These are phyloP conservation scores for Gaertneriomyces sp. DNA, from an alignment of 192 early-diverging fungal genomes.

Conservation along the genomic window DNA sequence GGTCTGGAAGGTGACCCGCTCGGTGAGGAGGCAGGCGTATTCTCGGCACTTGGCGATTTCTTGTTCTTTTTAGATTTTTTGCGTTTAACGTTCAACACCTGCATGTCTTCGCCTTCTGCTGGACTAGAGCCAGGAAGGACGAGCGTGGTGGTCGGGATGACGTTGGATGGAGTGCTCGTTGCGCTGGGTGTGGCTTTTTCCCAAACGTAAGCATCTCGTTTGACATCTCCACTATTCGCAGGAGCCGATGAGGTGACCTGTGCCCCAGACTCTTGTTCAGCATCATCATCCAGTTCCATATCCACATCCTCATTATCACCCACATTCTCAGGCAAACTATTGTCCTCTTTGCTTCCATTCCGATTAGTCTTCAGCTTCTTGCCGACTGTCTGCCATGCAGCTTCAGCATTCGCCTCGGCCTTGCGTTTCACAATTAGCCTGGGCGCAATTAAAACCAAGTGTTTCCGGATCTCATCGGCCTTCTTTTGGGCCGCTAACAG, in stretches of 20 bases:
- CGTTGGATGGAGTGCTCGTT: not conserved
- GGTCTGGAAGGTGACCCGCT: not conserved
- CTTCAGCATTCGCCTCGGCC: not conserved
- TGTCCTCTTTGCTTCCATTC: not conserved
- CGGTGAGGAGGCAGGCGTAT: conserved; percentile 5
- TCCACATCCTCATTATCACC: not conserved
- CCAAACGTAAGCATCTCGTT: no score
- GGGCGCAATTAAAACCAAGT: conserved; percentile 26
- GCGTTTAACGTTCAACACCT: not conserved
- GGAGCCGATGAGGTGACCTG: no score
- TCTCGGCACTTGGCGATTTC: not conserved
- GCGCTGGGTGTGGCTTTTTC: not conserved
- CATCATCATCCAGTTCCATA: not conserved
- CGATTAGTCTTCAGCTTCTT: not conserved
- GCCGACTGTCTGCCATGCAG: not conserved
- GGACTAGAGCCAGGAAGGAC: not conserved
- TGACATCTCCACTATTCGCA: no score
- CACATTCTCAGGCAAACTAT: not conserved
- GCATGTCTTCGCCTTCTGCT: not conserved
- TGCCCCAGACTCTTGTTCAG: conserved; percentile 1
- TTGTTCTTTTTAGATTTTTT: not conserved
- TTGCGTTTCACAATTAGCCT: conserved; percentile 8
- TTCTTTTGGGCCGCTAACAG: conserved; percentile 1
- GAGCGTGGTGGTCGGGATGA: not conserved
- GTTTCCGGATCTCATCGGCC: conserved; percentile 21